Evolutionary conservation across 2,329 filamentous ascomycete species (phyloP).

Genomic region (Cladosporium phlei): DNA sequence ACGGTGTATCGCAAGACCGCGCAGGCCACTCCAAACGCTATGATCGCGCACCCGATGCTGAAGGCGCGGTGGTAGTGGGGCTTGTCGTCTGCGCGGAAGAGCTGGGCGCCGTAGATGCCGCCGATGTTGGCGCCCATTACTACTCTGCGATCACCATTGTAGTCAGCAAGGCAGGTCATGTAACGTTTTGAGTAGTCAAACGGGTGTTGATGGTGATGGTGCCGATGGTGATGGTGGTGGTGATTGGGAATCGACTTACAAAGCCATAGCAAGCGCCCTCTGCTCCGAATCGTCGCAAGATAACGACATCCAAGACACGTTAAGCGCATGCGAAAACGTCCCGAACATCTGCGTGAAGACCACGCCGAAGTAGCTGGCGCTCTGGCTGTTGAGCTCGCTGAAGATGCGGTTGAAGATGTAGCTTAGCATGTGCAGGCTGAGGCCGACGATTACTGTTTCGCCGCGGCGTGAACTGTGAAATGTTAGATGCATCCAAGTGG

Average conservation of each 20-base stretch:
- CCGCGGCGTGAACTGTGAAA: constrained; percentile 44
- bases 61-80: constrained; percentile 51
- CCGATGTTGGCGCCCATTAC: constrained; percentile 60
- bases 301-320: constrained; percentile 57
- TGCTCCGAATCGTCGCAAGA: constrained; percentile 54
- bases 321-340: constrained; percentile 53
- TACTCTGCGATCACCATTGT: constrained; percentile 26
- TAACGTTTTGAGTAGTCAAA: background rate
- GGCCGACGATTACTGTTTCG: constrained; percentile 48
- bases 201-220: background rate
- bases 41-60: too few relatives aligned
- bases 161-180: background rate
- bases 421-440: constrained; percentile 46
- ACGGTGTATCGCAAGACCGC: too few relatives aligned
- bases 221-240: background rate
- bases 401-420: constrained; percentile 53
- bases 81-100: constrained; percentile 51
- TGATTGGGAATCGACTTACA: constrained; percentile 22
- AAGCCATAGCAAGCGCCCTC: constrained; percentile 56
- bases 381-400: constrained; percentile 40
- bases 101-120: constrained; percentile 57
- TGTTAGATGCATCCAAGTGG: constrained; percentile 3
- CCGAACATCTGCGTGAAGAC: constrained; percentile 54
- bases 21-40: too few relatives aligned
- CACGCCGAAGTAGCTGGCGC: constrained; percentile 50